Evolutionary conservation across 139 green algal genomes (phyloP).

Genomic region (Chloropicon primus): DNA sequence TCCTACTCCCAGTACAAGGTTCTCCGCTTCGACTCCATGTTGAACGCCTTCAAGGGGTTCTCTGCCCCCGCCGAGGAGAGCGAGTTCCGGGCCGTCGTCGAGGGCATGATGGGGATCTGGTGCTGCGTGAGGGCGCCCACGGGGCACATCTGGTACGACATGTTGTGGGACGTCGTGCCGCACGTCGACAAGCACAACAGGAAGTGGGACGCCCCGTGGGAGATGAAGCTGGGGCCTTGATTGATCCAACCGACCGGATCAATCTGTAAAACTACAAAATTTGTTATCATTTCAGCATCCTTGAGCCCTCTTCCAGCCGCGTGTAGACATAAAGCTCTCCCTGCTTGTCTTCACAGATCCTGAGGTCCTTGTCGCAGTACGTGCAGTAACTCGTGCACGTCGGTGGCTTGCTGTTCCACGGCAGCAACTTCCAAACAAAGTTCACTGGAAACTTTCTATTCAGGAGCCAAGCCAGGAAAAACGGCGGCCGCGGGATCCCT

Average conservation of each 20-base stretch:
- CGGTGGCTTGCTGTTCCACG: slow-evolving; percentile 17
- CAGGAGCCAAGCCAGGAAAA: neutral
- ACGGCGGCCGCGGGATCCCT: neutral
- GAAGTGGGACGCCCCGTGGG: slow-evolving; percentile 30
- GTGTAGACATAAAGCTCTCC: slow-evolving; percentile 15
- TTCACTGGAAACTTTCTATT: slow-evolving; percentile 2
- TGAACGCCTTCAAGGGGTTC: neutral
- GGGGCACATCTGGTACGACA: slow-evolving; percentile 84
- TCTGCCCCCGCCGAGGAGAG: neutral
- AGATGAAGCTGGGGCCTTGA: slow-evolving; percentile 39
- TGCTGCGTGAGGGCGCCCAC: slow-evolving; percentile 74
- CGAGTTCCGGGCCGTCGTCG: neutral
- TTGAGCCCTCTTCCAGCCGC: neutral
- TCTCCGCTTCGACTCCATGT: neutral
- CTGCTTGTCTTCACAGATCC: slow-evolving; percentile 4
- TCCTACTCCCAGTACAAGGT: too few relatives aligned
- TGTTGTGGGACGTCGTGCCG: slow-evolving; percentile 46
- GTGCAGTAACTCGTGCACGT: slow-evolving; percentile 1
- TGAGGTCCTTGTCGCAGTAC: slow-evolving; percentile 16
- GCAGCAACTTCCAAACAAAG: slow-evolving; percentile 16
- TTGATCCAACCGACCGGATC: too few relatives aligned
- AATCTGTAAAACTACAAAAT: too few relatives aligned
- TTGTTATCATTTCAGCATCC: neutral
- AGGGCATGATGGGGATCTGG: slow-evolving; percentile 42
- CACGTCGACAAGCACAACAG: slow-evolving; percentile 53